These are phyloP conservation scores for Tuber magnatum DNA, from an alignment of 495 filamentous ascomycete species.

Conservation along the genomic window DNA sequence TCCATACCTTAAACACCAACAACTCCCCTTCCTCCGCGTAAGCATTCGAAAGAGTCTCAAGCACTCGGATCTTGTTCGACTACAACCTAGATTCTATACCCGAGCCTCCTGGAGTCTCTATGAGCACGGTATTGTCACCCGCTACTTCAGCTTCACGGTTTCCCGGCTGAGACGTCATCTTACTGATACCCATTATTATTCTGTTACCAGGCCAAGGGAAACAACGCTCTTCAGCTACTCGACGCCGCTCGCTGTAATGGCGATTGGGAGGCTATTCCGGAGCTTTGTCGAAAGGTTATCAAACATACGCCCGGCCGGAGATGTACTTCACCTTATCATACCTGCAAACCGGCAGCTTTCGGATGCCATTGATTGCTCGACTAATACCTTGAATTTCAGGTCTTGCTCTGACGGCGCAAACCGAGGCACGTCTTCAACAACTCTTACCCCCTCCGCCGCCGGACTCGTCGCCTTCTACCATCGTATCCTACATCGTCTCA, in stretches of 20 bases:
- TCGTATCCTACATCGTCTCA: constrained; percentile 33
- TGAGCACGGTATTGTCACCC: constrained; percentile 31
- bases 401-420: constrained; percentile 31
- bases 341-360: constrained; percentile 2
- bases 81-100: background rate
- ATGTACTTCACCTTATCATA: constrained; percentile 58
- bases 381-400: constrained; percentile 22
- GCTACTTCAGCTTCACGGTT: constrained; percentile 5
- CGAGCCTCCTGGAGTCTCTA: constrained; percentile 2
- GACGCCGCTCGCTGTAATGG: constrained; percentile 81
- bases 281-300: constrained; percentile 79
- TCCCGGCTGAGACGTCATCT: constrained; percentile 6
- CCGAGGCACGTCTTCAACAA: constrained; percentile 32
- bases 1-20: constrained; percentile 6
- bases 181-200: constrained; percentile 24
- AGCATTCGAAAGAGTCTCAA: background rate
- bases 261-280: constrained; percentile 81
- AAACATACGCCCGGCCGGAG: constrained; percentile 83
- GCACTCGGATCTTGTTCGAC: background rate
- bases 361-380: constrained; percentile 11
- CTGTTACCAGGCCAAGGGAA: constrained; percentile 57
- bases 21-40: background rate
- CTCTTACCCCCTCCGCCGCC: constrained; percentile 29
- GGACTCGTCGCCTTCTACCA: constrained; percentile 21
- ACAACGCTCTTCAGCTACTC: constrained; percentile 68